phyloP scores from a whole-genome alignment of 2,329 filamentous ascomycete genomes.

The Colletotrichum noveboracense region DNA sequence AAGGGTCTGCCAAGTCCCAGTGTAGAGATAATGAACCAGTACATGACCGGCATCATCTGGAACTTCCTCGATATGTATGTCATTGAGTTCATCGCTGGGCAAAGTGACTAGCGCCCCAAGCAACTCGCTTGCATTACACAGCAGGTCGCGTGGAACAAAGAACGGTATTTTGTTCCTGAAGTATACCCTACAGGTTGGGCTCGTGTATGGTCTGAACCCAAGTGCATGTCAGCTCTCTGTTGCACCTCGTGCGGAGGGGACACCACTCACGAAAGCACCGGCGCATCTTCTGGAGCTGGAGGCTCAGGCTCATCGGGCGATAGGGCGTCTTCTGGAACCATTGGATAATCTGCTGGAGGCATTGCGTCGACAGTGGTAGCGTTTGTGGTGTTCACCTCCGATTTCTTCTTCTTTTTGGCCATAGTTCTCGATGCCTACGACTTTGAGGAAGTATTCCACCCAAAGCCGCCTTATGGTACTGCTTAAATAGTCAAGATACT shows the following conservation, averaged over 20 bases:
- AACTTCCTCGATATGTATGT: neutral
- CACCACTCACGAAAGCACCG: neutral
- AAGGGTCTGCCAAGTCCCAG: slow-evolving; percentile 2
- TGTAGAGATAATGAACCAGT: slow-evolving; percentile 5
- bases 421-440: neutral
- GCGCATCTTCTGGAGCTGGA: neutral
- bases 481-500: too few relatives aligned
- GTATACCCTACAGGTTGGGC: neutral
- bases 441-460: too few relatives aligned
- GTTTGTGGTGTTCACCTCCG: neutral
- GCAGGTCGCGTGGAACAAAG: neutral
- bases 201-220: neutral
- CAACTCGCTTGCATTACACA: too few relatives aligned
- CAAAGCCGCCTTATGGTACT: too few relatives aligned
- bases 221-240: neutral
- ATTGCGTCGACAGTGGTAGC: neutral
- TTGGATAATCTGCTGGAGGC: neutral
- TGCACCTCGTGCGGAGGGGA: neutral
- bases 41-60: slow-evolving; percentile 1
- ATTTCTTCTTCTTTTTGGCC: neutral
- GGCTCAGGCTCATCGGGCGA: too few relatives aligned
- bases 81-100: too few relatives aligned
- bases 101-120: neutral
- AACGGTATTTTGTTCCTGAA: neutral
- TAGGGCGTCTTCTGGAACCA: too few relatives aligned